Evolutionary conservation across 148 eudicot species (phyloP).

Genomic region (Arctostaphylos glauca): DNA sequence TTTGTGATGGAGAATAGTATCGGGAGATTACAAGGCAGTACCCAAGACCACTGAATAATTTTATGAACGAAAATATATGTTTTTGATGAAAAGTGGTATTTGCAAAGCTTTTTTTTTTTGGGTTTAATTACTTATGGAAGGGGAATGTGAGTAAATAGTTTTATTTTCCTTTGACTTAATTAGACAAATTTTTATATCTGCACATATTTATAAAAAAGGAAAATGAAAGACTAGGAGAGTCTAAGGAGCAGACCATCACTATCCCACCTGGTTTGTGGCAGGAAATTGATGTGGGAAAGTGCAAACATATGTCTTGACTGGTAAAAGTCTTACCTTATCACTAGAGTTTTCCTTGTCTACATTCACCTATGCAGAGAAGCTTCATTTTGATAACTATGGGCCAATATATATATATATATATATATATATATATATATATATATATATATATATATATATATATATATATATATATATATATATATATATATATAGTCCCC

Average conservation of each 20-base stretch:
- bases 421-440: too few relatives aligned
- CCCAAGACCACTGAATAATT: too few relatives aligned
- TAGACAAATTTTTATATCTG: not conserved
- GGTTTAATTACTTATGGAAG: not conserved
- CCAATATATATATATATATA: too few relatives aligned
- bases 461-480: too few relatives aligned
- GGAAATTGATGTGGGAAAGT: not conserved
- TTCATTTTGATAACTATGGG: not conserved
- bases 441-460: too few relatives aligned
- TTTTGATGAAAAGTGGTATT: too few relatives aligned
- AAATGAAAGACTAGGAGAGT: not conserved
- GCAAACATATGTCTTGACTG: slow-evolving; percentile 2
- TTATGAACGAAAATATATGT: too few relatives aligned
- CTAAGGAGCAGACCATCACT: not conserved
- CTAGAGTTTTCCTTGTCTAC: not conserved
- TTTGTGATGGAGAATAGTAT: too few relatives aligned
- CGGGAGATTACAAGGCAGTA: too few relatives aligned
- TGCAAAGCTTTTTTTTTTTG: too few relatives aligned
- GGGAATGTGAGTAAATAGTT: not conserved
- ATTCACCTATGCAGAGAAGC: not conserved
- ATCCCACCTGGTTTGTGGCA: not conserved
- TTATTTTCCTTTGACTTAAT: not conserved
- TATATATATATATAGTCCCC: too few relatives aligned
- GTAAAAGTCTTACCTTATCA: not conserved
- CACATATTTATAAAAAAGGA: not conserved